phyloP scores from a whole-genome alignment of 2,329 filamentous ascomycete species.

The Trichophyton rubrum region DNA sequence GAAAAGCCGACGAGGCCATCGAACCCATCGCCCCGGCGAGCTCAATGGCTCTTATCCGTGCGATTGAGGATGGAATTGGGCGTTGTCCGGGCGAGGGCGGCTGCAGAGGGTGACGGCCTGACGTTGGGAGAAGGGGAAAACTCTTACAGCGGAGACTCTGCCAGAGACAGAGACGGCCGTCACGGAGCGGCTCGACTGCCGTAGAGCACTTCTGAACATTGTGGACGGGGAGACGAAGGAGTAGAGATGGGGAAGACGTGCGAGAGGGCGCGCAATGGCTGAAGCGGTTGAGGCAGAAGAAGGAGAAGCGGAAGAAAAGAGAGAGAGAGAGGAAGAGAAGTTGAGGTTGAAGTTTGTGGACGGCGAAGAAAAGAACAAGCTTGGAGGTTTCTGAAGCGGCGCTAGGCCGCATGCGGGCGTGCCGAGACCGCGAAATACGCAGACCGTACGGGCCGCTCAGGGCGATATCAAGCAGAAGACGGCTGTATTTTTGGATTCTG shows the following conservation, averaged over 20 bases:
- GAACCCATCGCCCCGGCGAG: conserved; percentile 11
- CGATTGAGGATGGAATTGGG: conserved; percentile 2
- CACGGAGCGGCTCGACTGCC: conserved; percentile 90
- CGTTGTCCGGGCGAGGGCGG: not conserved
- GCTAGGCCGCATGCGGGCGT: conserved; percentile 39
- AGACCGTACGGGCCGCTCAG: not conserved
- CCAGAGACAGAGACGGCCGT: conserved; percentile 83
- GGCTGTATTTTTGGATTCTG: not conserved
- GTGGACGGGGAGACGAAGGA: conserved; percentile 36
- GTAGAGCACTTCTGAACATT: conserved; percentile 98
- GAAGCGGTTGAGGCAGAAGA: conserved; percentile 18
- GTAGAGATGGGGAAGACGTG: conserved; percentile 32
- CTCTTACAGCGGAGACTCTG: conserved; percentile 84
- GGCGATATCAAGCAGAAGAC: not conserved
- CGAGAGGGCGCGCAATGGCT: conserved; percentile 32
- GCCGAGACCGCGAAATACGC: conserved; percentile 19
- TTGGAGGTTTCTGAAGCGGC: conserved; percentile 31
- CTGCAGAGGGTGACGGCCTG: not conserved
- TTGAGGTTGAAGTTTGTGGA: conserved; percentile 29
- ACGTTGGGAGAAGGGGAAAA: conserved; percentile 34
- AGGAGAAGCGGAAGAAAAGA: conserved; percentile 18
- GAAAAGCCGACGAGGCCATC: conserved; percentile 5
- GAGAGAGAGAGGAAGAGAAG: conserved; percentile 16
- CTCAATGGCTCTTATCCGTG: not conserved
- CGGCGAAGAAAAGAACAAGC: conserved; percentile 30